phyloP scores from a whole-genome alignment of 2,329 filamentous ascomycete genomes.

The Seiridium unicorne region DNA sequence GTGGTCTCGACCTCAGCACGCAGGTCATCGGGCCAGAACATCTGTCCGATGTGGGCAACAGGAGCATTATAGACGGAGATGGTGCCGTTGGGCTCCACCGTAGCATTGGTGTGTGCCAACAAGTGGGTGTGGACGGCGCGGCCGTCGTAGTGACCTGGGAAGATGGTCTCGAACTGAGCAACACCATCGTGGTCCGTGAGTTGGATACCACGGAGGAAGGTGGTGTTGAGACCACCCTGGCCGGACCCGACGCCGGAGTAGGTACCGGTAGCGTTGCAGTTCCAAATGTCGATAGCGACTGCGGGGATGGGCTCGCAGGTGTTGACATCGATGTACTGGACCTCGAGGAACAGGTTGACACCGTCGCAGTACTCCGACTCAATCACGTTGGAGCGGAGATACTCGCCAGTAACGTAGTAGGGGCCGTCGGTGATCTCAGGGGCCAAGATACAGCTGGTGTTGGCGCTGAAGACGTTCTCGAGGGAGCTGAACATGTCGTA shows the following conservation, averaged over 20 bases:
- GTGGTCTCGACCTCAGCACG: conserved; percentile 26
- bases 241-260: conserved; percentile 23
- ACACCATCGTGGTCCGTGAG: conserved; percentile 45
- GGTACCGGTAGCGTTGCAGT: conserved; percentile 37
- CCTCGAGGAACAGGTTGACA: conserved; percentile 41
- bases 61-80: conserved; percentile 23
- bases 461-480: conserved; percentile 31
- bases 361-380: conserved; percentile 36
- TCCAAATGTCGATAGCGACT: conserved; percentile 44
- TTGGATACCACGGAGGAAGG: conserved; percentile 48
- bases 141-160: conserved; percentile 40
- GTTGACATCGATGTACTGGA: conserved; percentile 45
- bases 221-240: conserved; percentile 34
- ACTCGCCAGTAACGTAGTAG: conserved; percentile 44
- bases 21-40: conserved; percentile 29
- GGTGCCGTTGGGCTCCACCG: conserved; percentile 26
- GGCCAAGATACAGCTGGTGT: conserved; percentile 32
- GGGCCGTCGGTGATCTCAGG: conserved; percentile 36
- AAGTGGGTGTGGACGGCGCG: conserved; percentile 41
- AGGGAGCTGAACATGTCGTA: conserved; percentile 31
- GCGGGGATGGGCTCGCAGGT: conserved; percentile 42
- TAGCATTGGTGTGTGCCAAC: conserved; percentile 25
- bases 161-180: conserved; percentile 43
- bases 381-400: conserved; percentile 41
- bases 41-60: conserved; percentile 29